A percentile compares a stretch with the other conserved stretches of the same genome.
phyloP scores from a whole-genome alignment of 495 filamentous ascomycete species.

The Neurospora sublineolata region DNA sequence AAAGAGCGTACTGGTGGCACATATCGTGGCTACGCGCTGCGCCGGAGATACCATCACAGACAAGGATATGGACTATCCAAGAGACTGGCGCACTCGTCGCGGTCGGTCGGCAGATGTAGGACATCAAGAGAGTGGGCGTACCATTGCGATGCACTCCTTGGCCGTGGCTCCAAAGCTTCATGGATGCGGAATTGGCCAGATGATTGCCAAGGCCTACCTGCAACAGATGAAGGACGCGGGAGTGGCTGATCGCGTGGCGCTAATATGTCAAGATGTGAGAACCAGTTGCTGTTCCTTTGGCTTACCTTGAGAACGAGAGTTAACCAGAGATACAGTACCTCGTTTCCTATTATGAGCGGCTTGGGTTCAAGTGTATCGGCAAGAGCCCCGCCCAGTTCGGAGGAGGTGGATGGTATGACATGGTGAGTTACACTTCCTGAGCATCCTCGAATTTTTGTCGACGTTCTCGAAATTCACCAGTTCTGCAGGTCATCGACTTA shows the following conservation, averaged over 20 bases:
- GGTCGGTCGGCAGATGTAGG: constrained; percentile 25
- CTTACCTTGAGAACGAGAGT: constrained; percentile 1
- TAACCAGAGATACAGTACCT: constrained; percentile 34
- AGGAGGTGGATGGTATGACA: constrained; percentile 72
- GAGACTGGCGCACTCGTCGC: constrained; percentile 43
- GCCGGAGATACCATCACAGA: constrained; percentile 54
- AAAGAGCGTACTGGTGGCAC: constrained; percentile 60
- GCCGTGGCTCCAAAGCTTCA: constrained; percentile 70
- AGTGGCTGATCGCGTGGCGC: constrained; percentile 58
- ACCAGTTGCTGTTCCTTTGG: not conserved
- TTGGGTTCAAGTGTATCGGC: constrained; percentile 63
- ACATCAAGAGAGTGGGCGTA: constrained; percentile 61
- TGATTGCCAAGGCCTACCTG: constrained; percentile 64
- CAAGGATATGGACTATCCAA: constrained; percentile 60
- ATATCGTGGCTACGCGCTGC: constrained; percentile 67
- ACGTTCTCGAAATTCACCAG: not conserved
- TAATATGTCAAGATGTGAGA: constrained; percentile 63
- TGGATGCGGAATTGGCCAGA: constrained; percentile 59
- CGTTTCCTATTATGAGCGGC: constrained; percentile 61
- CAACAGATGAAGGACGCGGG: constrained; percentile 50
- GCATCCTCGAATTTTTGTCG: not conserved
- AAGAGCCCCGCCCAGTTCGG: constrained; percentile 53
- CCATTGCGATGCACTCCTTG: constrained; percentile 71
- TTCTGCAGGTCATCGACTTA: constrained; percentile 4
- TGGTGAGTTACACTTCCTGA: constrained; percentile 32